phyloP scores from a whole-genome alignment of 495 filamentous ascomycete genomes.

The Xylaria nigripes region DNA sequence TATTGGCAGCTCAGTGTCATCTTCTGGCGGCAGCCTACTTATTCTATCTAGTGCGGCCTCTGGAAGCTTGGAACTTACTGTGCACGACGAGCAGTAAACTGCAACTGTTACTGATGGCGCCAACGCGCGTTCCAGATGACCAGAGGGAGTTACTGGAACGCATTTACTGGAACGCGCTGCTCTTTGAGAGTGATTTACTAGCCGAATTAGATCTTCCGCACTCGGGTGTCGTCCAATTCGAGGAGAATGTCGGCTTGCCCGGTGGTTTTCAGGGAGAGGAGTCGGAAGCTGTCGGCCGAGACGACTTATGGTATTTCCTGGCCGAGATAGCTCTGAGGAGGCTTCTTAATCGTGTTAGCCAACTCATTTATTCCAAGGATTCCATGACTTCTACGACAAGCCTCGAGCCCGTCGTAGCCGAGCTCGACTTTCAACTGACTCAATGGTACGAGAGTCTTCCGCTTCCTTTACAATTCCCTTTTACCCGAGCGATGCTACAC shows the following conservation, averaged over 20 bases:
- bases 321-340: constrained; percentile 71
- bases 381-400: constrained; percentile 58
- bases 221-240: constrained; percentile 71
- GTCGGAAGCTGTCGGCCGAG: constrained; percentile 54
- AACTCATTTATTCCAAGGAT: constrained; percentile 72
- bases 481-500: constrained; percentile 51
- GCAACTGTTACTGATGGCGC: constrained; percentile 64
- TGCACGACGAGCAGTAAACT: constrained; percentile 73
- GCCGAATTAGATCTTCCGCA: constrained; percentile 76
- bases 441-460: constrained; percentile 80
- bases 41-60: constrained; percentile 70
- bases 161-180: constrained; percentile 75
- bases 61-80: constrained; percentile 76
- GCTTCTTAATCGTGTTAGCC: constrained; percentile 69
- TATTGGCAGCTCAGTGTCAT: constrained; percentile 69
- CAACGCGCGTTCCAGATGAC: constrained; percentile 57
- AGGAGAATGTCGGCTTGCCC: constrained; percentile 70
- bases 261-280: constrained; percentile 66
- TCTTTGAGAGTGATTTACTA: constrained; percentile 74
- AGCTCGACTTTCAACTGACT: constrained; percentile 72
- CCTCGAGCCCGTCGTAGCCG: constrained; percentile 65
- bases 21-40: constrained; percentile 71
- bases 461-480: constrained; percentile 64
- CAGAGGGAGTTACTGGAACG: constrained; percentile 64
- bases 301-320: constrained; percentile 78